Conservation (phyloP, 805 yeast genomes). For the Lachancea nothofagi region DNA sequence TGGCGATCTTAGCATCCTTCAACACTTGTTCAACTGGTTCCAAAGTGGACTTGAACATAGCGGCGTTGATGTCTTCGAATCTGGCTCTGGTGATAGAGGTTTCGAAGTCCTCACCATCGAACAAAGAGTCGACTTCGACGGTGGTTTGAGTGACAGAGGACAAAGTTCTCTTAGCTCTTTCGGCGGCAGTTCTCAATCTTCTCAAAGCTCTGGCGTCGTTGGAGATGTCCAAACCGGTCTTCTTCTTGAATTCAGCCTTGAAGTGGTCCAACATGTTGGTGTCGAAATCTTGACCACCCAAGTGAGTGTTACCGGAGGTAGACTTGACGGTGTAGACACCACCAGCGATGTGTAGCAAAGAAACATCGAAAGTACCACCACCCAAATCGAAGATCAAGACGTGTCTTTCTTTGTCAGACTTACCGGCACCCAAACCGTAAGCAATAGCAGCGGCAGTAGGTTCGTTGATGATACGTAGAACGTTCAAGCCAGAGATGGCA, state of each 20-base stretch:
- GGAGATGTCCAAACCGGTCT: conserved; percentile 87
- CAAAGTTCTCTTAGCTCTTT: conserved; percentile 97
- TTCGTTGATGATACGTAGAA: conserved; percentile 70
- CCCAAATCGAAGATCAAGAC: conserved; percentile 93
- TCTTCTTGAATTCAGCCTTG: conserved; percentile 91
- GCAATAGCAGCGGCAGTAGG: conserved; percentile 98
- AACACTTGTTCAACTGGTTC: conserved; percentile 93
- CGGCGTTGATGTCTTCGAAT: conserved; percentile 93
- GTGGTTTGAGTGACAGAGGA: conserved; percentile 95
- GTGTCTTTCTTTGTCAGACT: conserved; percentile 74
- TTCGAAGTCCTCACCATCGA: conserved; percentile 93
- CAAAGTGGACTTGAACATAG: conserved; percentile 86
- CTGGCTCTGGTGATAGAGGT: conserved; percentile 94
- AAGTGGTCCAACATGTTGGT: conserved; percentile 91
- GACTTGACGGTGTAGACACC: conserved; percentile 97
- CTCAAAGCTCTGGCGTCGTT: conserved; percentile 92
- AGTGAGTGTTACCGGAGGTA: conserved; percentile 98
- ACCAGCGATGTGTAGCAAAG: conserved; percentile 85
- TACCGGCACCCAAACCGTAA: conserved; percentile 94
- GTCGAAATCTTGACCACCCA: conserved; percentile 99
- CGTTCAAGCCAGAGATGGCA: conserved; percentile 74
- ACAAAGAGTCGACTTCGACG: conserved; percentile 92
- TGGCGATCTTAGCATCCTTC: conserved; percentile 83
- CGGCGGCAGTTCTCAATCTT: conserved; percentile 98
- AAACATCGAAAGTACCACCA: conserved; percentile 99